Conservation (phyloP, 129 eudicot genomes). For the Deinandra increscens region DNA sequence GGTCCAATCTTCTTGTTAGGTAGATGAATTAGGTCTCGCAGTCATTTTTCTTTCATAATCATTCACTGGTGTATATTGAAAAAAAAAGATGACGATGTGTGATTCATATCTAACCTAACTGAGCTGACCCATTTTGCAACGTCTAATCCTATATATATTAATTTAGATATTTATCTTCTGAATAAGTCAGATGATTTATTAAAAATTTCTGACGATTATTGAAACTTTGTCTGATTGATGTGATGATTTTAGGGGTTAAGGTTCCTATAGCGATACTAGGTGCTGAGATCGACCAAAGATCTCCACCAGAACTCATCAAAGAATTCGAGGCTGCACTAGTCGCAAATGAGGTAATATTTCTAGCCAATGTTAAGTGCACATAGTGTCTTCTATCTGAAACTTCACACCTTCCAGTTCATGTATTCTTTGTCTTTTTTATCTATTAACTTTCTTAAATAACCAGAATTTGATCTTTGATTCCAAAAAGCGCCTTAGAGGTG, state of each 20-base stretch:
- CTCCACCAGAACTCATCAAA: conserved; percentile 75
- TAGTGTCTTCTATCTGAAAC: conserved; percentile 11
- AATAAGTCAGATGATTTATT: not conserved
- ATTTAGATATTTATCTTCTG: not conserved
- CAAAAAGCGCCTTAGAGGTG: too few species aligned
- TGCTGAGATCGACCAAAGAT: conserved; percentile 59
- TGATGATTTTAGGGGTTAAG: conserved; percentile 58
- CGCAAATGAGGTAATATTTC: conserved; percentile 56
- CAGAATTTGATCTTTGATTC: not conserved
- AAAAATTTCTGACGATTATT: not conserved
- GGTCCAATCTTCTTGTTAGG: too few species aligned
- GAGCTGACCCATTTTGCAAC: not conserved
- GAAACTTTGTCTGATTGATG: not conserved
- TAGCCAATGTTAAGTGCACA: conserved; percentile 2
- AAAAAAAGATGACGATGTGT: too few species aligned
- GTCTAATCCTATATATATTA: not conserved
- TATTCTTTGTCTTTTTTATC: not conserved
- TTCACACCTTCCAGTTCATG: not conserved
- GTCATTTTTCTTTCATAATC: too few species aligned
- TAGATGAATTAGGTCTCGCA: too few species aligned
- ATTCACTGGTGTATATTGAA: too few species aligned
- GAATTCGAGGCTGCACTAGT: conserved; percentile 55
- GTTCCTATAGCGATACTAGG: conserved; percentile 63
- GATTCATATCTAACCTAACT: too few species aligned
- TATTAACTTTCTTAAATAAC: not conserved